Percentiles rank a stretch among this genome's conserved stretches.
Evolutionary conservation across 257 asterid genomes (phyloP).

Genomic region (Solanum paucissectum): DNA sequence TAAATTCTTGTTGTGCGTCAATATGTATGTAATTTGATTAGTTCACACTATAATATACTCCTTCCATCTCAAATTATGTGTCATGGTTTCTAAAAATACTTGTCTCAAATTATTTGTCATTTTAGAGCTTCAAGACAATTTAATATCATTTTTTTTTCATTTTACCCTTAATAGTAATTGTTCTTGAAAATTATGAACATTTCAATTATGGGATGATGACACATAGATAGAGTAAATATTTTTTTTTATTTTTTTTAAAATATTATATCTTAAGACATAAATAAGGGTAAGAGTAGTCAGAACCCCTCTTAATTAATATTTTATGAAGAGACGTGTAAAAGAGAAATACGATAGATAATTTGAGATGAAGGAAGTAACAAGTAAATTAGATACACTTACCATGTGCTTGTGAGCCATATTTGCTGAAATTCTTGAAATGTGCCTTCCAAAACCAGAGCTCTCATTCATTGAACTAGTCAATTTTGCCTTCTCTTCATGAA

Average conservation of each 20-base stretch:
- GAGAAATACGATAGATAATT: too few species aligned
- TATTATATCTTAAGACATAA: too few species aligned
- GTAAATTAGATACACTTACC: neutral
- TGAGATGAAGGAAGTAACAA: neutral
- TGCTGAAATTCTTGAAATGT: constrained; percentile 36
- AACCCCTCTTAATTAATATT: too few species aligned
- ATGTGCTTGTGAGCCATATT: constrained; percentile 35
- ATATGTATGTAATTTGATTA: neutral
- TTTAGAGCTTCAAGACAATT: too few species aligned
- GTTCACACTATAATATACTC: neutral
- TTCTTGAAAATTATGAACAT: neutral
- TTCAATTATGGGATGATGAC: neutral
- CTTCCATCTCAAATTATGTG: too few species aligned
- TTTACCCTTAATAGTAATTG: neutral
- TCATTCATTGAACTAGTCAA: constrained; percentile 39
- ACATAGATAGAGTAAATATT: too few species aligned
- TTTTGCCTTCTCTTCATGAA: constrained; percentile 20
- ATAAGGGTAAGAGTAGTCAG: neutral
- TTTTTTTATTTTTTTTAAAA: too few species aligned
- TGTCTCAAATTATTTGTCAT: neutral
- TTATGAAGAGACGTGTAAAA: too few species aligned
- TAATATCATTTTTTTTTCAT: too few species aligned
- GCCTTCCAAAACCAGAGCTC: constrained; percentile 47
- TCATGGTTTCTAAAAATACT: too few species aligned
- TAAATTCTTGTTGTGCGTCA: neutral